A percentile compares a stretch with the other conserved stretches of the same genome.
Evolutionary conservation across 805 yeast species (phyloP).

Genomic region (Blastobotrys parvus): DNA sequence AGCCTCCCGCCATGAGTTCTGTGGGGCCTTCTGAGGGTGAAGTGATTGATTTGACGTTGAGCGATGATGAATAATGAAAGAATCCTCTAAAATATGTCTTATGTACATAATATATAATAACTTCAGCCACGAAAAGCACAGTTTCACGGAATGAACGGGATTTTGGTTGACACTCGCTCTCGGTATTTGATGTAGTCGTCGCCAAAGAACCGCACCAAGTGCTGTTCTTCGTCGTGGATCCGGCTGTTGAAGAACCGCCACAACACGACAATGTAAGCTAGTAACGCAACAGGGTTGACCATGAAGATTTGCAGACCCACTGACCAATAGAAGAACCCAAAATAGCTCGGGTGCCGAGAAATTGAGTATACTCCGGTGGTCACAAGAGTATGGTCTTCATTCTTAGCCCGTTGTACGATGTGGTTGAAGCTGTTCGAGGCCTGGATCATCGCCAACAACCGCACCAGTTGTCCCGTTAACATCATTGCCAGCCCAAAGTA

Average conservation of each 20-base stretch:
- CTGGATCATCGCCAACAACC: slow-evolving; percentile 78
- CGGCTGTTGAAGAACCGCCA: slow-evolving; percentile 63
- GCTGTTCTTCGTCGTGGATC: slow-evolving; percentile 60
- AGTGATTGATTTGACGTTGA: slow-evolving; percentile 24
- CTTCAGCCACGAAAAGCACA: not conserved
- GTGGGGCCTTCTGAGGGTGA: too few relatives aligned
- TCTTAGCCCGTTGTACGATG: slow-evolving; percentile 47
- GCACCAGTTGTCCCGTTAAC: slow-evolving; percentile 53
- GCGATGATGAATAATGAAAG: slow-evolving; percentile 18
- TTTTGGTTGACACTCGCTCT: slow-evolving; percentile 42
- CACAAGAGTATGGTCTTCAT: slow-evolving; percentile 54
- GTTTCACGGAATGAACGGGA: slow-evolving; percentile 50
- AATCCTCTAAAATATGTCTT: not conserved
- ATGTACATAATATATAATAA: too few relatives aligned
- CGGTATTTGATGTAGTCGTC: slow-evolving; percentile 50
- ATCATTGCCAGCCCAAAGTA: slow-evolving; percentile 41
- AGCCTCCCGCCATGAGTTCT: too few relatives aligned
- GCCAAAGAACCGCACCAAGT: slow-evolving; percentile 63
- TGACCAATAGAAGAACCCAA: slow-evolving; percentile 92
- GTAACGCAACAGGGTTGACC: slow-evolving; percentile 52
- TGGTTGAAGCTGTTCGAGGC: slow-evolving; percentile 87
- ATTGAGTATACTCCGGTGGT: slow-evolving; percentile 62
- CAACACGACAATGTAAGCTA: slow-evolving; percentile 48
- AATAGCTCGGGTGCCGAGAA: slow-evolving; percentile 82
- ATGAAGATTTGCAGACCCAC: slow-evolving; percentile 71